Evolutionary conservation across 73 alveolate genomes (phyloP).

Genomic region (Urostyla sp.): DNA sequence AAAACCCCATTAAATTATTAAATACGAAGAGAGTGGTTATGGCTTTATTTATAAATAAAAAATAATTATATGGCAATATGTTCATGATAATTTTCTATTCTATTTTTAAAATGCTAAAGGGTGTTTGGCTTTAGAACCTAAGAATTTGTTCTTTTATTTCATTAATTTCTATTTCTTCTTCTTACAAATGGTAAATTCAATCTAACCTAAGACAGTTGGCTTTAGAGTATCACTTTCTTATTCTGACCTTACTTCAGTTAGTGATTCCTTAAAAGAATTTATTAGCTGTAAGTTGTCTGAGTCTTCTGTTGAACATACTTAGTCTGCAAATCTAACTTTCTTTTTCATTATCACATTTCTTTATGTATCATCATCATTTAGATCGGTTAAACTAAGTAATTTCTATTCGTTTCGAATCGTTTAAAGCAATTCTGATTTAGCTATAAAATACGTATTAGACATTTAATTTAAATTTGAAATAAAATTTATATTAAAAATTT

Average conservation of each 20-base stretch:
- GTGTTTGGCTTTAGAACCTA: slow-evolving; percentile 47
- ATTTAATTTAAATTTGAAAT: background rate
- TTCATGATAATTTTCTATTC: no score
- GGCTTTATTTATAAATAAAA: no score
- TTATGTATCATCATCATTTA: background rate
- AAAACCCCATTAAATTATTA: no score
- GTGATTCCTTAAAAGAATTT: background rate
- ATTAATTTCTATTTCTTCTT: background rate
- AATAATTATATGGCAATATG: no score
- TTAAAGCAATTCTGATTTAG: background rate
- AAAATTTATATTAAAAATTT: background rate
- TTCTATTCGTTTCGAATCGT: background rate
- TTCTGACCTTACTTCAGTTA: slow-evolving; percentile 2
- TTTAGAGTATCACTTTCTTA: background rate
- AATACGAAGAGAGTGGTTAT: no score
- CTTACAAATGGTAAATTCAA: slow-evolving; percentile 14
- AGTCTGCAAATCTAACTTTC: slow-evolving; percentile 36
- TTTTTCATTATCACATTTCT: no score
- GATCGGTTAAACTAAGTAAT: background rate
- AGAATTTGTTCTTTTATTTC: no score
- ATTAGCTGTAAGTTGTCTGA: background rate
- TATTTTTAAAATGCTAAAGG: slow-evolving; percentile 19
- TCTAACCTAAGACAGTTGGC: slow-evolving; percentile 23
- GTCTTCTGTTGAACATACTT: background rate
- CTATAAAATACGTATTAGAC: background rate